Evolutionary conservation across 768 basidiomycete genomes (phyloP).

Genomic region (Suillus subaureus): DNA sequence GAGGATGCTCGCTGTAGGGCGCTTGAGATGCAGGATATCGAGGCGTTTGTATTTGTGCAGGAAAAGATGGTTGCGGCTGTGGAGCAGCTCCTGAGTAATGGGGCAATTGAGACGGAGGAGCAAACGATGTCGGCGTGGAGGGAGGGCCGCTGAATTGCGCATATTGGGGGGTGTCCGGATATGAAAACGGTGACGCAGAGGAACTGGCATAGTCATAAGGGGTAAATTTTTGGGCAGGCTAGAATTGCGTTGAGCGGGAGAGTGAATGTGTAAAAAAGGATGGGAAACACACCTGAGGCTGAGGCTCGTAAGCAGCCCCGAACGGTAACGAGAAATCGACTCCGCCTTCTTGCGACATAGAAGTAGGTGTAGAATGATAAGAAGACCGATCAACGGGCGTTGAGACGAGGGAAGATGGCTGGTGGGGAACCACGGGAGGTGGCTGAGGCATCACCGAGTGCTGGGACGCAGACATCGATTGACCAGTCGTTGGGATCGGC

Average conservation of each 20-base stretch:
- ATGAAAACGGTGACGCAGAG: neutral
- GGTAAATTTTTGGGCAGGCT: neutral
- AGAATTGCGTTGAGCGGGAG: neutral
- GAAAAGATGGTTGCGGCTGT: neutral
- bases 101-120: conserved; percentile 1
- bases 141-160: neutral
- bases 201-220: conserved; percentile 3
- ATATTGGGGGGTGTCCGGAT: conserved; percentile 2
- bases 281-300: conserved; percentile 10
- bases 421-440: neutral
- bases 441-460: neutral
- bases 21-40: conserved; percentile 1
- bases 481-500: conserved; percentile 13
- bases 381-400: conserved; percentile 7
- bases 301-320: conserved; percentile 20
- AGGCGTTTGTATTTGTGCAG: neutral
- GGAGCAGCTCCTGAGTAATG: neutral
- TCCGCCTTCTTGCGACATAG: conserved; percentile 12
- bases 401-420: conserved; percentile 7
- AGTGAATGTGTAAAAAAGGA: neutral
- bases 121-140: neutral
- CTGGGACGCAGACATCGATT: conserved; percentile 4
- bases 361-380: conserved; percentile 2
- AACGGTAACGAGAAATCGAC: conserved; percentile 30
- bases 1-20: neutral